Evolutionary conservation across 345 rosid species (phyloP), one percentile per base, ranked within the genome.

Genomic region (Rhizophora mangle): DNA sequence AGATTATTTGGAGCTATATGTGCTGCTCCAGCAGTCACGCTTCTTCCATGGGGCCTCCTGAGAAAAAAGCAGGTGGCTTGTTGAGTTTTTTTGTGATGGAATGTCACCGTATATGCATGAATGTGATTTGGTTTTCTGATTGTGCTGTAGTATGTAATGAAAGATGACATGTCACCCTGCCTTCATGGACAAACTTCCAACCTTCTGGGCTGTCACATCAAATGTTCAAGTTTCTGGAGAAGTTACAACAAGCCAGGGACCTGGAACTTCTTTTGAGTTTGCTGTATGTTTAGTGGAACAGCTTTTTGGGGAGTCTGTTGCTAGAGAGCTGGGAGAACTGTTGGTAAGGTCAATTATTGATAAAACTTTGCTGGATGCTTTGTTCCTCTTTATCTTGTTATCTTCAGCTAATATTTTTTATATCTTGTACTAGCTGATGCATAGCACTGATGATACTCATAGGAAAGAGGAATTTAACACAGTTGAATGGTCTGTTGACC

Each of bases 1-100:
- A 81, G 93, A 75, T 76, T 91, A 30, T 88, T 87, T 60, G 97
- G 96, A 67, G 98, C 95, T 69, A 91, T 91, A 79, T 91, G 90
- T 71, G 85, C 93, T 77, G 96, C 97, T 71, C 98, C 98, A 52
- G 98, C 97, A 24, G 81, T 91, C 54, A 84, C 98, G 59, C 96
- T 91, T 76, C 91, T 94, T 67, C 97, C 97, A 39, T 94, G 98
- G 98, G 98, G 97, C 31, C 95, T 94, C 78, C 73, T 87, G 74
- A 86, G 71, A 56, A 84, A 82, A 75, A 94, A 88, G 84, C 80
- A 81, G 96, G 97, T 94, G 21, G 16, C 19, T 39, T 34, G 36
- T 62, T 13, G 63, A 51, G 63, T 66, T 74, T 72, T 64, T 5
- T 53, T 66, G 37, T 60, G 11, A 29, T 68, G 52, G 53, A 61